A percentile compares a stretch with the other conserved stretches of the same genome.
phyloP scores from a whole-genome alignment of 441 rosid genomes.

The Populus hybrid region DNA sequence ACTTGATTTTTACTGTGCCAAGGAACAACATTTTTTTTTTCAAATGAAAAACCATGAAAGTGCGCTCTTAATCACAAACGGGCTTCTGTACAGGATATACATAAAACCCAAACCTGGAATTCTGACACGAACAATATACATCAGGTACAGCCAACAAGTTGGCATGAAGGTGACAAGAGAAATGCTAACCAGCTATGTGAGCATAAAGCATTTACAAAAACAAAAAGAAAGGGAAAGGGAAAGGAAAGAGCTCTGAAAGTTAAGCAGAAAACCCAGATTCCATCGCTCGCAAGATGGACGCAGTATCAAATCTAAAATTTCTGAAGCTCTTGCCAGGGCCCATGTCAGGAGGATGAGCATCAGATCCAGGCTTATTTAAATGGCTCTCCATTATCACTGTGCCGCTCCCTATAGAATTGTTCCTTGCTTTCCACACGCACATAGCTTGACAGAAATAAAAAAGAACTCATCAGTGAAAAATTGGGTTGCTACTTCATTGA shows the following conservation, averaged over 20 bases:
- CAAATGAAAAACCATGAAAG: neutral
- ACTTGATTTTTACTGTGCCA: neutral
- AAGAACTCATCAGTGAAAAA: conserved; percentile 1
- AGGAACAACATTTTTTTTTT: neutral
- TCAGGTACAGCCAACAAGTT: conserved; percentile 17
- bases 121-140: no score
- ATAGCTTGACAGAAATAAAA: conserved; percentile 34
- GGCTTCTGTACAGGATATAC: conserved; percentile 44
- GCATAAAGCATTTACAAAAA: conserved; percentile 22
- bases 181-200: conserved; percentile 31
- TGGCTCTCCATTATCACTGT: conserved; percentile 45
- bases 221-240: no score
- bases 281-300: conserved; percentile 65
- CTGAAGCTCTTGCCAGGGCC: conserved; percentile 64
- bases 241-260: conserved; percentile 5
- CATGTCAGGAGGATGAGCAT: conserved; percentile 45
- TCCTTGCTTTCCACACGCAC: conserved; percentile 72
- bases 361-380: conserved; percentile 35
- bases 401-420: conserved; percentile 45
- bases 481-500: neutral
- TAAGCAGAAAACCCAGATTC: conserved; percentile 61
- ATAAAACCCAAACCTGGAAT: conserved; percentile 30
- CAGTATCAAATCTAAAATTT: conserved; percentile 60
- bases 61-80: conserved; percentile 15
- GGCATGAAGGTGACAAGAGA: conserved; percentile 17